Evolutionary conservation across 139 green algal genomes (phyloP).

Genomic region (Micractinium sp.): DNA sequence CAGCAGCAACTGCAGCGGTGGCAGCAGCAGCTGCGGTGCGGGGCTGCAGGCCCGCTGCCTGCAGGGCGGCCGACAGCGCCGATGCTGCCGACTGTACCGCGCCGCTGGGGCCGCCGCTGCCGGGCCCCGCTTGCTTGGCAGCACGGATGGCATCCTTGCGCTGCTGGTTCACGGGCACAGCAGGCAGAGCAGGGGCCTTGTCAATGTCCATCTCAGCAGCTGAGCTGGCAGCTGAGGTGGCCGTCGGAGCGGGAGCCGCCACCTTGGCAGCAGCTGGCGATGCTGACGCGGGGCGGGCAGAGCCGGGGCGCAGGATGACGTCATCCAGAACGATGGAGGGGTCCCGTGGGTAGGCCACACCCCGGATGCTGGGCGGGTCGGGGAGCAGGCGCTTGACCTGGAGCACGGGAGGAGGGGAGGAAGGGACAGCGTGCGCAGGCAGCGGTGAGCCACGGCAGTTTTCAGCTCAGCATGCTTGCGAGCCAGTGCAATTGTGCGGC

Average conservation of each 20-base stretch:
- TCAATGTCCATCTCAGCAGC: neutral
- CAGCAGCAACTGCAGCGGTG: neutral
- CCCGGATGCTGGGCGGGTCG: constrained; percentile 31
- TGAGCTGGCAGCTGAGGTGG: neutral
- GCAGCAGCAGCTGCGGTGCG: neutral
- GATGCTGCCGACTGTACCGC: neutral
- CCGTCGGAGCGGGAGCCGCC: neutral
- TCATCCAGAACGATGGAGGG: constrained; percentile 18
- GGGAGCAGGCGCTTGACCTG: constrained; percentile 45
- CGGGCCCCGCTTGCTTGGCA: neutral
- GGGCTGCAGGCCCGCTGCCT: neutral
- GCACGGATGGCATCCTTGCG: constrained; percentile 34
- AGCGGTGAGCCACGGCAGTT: neutral
- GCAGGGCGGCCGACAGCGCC: constrained; percentile 2
- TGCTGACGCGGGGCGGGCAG: neutral
- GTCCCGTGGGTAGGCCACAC: constrained; percentile 13
- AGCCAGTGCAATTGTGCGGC: neutral
- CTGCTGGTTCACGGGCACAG: constrained; percentile 32
- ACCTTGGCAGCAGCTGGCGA: neutral
- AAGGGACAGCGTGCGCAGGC: neutral
- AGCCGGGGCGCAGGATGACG: constrained; percentile 21
- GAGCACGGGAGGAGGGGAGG: neutral
- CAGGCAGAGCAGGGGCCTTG: neutral
- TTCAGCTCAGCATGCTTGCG: neutral
- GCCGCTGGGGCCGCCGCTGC: neutral